Evolutionary conservation across 1,284 basidiomycete species (phyloP), one percentile per base, ranked within the genome.

Genomic region (Trichosporon sp.): DNA sequence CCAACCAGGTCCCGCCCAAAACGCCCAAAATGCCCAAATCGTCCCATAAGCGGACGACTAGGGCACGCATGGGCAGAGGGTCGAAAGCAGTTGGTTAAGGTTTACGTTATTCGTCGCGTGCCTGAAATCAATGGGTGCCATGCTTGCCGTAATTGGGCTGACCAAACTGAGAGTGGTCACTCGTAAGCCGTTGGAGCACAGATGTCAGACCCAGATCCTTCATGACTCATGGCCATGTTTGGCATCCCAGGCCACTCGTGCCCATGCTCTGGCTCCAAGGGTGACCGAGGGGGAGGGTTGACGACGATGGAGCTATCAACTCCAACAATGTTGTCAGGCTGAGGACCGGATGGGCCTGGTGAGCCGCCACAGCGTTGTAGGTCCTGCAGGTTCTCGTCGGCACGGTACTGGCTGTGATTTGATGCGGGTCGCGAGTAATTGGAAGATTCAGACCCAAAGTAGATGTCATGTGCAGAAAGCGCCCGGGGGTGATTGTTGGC

Each of bases 221-320:
- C 51, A 26, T 54, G 21, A 54, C 51, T 54, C 19, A 54, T 11
- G 51, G 51, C 7, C 51, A 54, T 54, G 2, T 5, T 6, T 11
- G n/a, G 51, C 51, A 54, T 19, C 51, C 19, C n/a, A 10, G n/a
- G 51, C 51, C n/a, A 26, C 51, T 26, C 51, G 2, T 54, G 51
- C 19, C 8, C 5, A 26, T 5, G 19, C 51, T 21, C n/a, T 19
- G 51, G 11, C 21, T 26, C 14, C 51, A 54, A 54, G 8, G 51
- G 51, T 54, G 51, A 54, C 51, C 51, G 51, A 54, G 51, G 51
- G 3, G 51, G 51, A 8, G 51, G n/a, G 51, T 21, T 19, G 51
- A 54, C n/a, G 51, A 54, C 43, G 43, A 6, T 19, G 21, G 51
- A 26, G 21, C 2, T 5, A 3, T 21, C 51, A 54, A 54, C 51